These are phyloP conservation scores for Daldinia concentrica DNA, from an alignment of 495 filamentous ascomycete genomes.

Conservation along the genomic window DNA sequence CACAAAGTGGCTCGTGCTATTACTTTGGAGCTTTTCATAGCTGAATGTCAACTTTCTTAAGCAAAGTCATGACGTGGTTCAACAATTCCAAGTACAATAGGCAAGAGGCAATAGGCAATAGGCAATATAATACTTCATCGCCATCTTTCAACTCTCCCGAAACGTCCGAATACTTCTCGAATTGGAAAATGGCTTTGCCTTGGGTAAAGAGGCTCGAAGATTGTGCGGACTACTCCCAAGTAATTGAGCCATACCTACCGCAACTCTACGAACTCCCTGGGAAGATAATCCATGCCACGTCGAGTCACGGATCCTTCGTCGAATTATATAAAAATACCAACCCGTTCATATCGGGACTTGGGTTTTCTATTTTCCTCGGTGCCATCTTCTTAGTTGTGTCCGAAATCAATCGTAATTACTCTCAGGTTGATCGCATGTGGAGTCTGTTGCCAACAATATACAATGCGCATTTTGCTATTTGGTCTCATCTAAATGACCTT, in stretches of 20 bases:
- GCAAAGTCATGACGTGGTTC: slow-evolving; percentile 34
- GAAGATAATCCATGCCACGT: slow-evolving; percentile 65
- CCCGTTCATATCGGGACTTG: slow-evolving; percentile 80
- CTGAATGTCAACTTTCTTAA: slow-evolving; percentile 2
- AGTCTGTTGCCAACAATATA: slow-evolving; percentile 87
- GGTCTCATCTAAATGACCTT: slow-evolving; percentile 77
- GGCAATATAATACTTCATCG: slow-evolving; percentile 2
- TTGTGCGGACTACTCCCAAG: slow-evolving; percentile 74
- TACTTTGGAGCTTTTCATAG: neutral
- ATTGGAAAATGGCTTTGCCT: slow-evolving; percentile 70
- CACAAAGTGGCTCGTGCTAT: slow-evolving; percentile 24
- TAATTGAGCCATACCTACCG: slow-evolving; percentile 77
- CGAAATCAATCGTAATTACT: slow-evolving; percentile 91
- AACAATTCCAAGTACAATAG: slow-evolving; percentile 1
- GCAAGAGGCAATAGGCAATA: neutral
- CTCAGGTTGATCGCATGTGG: slow-evolving; percentile 93
- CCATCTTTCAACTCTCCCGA: neutral
- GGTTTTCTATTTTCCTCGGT: slow-evolving; percentile 72
- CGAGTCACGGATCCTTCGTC: slow-evolving; percentile 62
- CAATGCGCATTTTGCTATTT: slow-evolving; percentile 84
- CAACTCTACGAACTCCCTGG: slow-evolving; percentile 79
- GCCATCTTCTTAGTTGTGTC: slow-evolving; percentile 74
- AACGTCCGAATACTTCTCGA: neutral
- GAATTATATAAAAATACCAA: slow-evolving; percentile 87
- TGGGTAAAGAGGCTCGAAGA: slow-evolving; percentile 72